Evolutionary conservation across 768 basidiomycete species (phyloP), one percentile per base, ranked within the genome.

Genomic region (Hemileccinum rubropunctum): DNA sequence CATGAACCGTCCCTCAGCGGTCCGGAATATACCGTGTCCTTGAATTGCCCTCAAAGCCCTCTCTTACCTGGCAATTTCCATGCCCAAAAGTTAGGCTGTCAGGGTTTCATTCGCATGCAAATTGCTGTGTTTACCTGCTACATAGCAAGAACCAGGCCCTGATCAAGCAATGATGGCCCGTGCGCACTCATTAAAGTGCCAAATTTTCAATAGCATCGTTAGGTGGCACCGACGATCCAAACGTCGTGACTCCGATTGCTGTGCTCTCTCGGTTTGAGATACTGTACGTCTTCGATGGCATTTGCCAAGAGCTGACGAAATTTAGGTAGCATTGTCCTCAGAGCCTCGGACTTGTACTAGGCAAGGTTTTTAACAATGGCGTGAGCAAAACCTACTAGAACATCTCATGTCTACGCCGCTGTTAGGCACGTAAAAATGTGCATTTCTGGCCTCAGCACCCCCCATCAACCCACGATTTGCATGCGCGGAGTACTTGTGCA

Each of bases 261-360:
- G 51, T 61, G 48, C 41, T 47, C 59, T 50, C 51, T 56, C 53
- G 53, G 45, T 44, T 47, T 33, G 48, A 58, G 58, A 53, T 21
- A 23, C 23, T 23, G 23, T 23, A 56, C 57, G 27, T 12, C 30
- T 26, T 33, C 45, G 34, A 28, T n/a, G 18, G 4, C 26, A 15
- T 13, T n/a, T 45, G 54, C 58, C 58, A 40, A 50, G 35, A 39
- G 6, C 43, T 42, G 27, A 43, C 58, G 38, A 20, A 13, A 58
- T 58, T 33, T 3, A 41, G 21, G 3, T 17, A 39, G 18, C 42
- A 39, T 17, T 20, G 39, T 20, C 42, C 47, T 41, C 45, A 39
- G 50, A 47, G 21, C 48, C 30, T 59, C 48, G 53, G 40, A 40
- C 33, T 38, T 38, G 20, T n/a, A 1, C 20, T 36, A 20, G 12